A percentile compares a stretch with the other conserved stretches of the same genome.
Evolutionary conservation across 306 rosid species (phyloP).

Genomic region (Dicorynia guianensis): DNA sequence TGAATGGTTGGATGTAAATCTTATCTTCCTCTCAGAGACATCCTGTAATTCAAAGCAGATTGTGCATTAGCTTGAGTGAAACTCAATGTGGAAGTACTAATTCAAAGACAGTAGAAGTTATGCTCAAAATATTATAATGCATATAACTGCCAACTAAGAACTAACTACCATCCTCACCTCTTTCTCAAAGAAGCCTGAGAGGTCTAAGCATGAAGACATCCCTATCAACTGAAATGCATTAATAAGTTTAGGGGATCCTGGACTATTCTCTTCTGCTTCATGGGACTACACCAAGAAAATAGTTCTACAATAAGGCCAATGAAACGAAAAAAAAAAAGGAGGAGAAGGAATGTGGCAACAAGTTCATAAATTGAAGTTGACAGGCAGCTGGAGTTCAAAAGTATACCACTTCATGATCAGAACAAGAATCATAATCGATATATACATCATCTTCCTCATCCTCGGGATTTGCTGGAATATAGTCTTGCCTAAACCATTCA

Average conservation of each 20-base stretch:
- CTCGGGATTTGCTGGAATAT: slow-evolving; percentile 60
- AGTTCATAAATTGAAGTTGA: neutral
- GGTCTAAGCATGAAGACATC: slow-evolving; percentile 91
- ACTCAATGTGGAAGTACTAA: slow-evolving; percentile 3
- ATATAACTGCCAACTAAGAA: neutral
- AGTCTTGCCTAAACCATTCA: slow-evolving; percentile 81
- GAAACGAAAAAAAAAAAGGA: neutral
- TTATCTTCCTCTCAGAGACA: slow-evolving; percentile 88
- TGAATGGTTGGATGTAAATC: slow-evolving; percentile 83
- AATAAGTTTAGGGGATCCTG: slow-evolving; percentile 61
- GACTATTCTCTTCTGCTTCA: slow-evolving; percentile 56
- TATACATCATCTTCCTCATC: slow-evolving; percentile 74
- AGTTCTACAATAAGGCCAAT: slow-evolving; percentile 22
- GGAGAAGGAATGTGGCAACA: neutral
- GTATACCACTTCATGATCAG: slow-evolving; percentile 65
- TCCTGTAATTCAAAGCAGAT: slow-evolving; percentile 57
- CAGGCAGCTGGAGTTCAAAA: neutral
- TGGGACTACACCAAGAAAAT: slow-evolving; percentile 51
- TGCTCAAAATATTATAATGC: neutral
- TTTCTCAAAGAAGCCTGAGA: slow-evolving; percentile 92
- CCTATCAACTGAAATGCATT: slow-evolving; percentile 96
- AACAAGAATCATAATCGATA: slow-evolving; percentile 55
- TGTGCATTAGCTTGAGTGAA: neutral
- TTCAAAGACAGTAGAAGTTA: slow-evolving; percentile 1
- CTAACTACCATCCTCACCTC: slow-evolving; percentile 70